phyloP scores from a whole-genome alignment of 306 rosid species.

The Quercus aquifolioides region DNA sequence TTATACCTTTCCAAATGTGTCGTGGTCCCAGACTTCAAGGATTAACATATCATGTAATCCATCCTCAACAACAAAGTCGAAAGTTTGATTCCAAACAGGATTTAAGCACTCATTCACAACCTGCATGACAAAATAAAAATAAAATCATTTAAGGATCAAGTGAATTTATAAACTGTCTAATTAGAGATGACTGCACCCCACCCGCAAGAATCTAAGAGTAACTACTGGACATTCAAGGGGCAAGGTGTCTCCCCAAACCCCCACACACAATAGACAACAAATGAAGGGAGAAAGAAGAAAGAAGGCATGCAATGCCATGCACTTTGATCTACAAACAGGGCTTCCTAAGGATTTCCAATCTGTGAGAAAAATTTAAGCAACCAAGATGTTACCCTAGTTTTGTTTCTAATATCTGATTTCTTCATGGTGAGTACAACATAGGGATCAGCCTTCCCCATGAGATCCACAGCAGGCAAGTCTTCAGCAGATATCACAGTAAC shows the following conservation, averaged over 20 bases:
- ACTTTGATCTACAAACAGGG: background rate
- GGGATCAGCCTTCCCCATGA: constrained; percentile 94
- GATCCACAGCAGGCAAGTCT: constrained; percentile 83
- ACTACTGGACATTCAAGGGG: background rate
- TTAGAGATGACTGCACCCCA: background rate
- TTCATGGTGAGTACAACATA: constrained; percentile 76
- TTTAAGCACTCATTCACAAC: constrained; percentile 86
- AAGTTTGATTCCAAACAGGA: constrained; percentile 99
- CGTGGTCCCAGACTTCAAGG: constrained; percentile 88
- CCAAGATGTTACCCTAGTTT: constrained; percentile 72
- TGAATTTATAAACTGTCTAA: constrained; percentile 9
- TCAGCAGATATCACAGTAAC: constrained; percentile 89
- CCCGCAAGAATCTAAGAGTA: constrained; percentile 10
- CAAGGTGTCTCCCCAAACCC: background rate
- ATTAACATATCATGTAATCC: constrained; percentile 95
- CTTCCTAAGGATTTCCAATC: constrained; percentile 12
- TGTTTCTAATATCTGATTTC: constrained; percentile 75
- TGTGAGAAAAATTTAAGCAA: background rate
- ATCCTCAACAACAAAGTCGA: constrained; percentile 93
- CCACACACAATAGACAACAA: background rate
- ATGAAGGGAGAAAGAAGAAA: background rate
- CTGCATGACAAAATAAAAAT: constrained; percentile 41
- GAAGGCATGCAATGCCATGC: background rate
- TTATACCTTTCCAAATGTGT: constrained; percentile 94
- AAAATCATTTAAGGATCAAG: constrained; percentile 1